Evolutionary conservation across 2,329 filamentous ascomycete genomes (phyloP).

Genomic region (Microthyrium microscopicum): DNA sequence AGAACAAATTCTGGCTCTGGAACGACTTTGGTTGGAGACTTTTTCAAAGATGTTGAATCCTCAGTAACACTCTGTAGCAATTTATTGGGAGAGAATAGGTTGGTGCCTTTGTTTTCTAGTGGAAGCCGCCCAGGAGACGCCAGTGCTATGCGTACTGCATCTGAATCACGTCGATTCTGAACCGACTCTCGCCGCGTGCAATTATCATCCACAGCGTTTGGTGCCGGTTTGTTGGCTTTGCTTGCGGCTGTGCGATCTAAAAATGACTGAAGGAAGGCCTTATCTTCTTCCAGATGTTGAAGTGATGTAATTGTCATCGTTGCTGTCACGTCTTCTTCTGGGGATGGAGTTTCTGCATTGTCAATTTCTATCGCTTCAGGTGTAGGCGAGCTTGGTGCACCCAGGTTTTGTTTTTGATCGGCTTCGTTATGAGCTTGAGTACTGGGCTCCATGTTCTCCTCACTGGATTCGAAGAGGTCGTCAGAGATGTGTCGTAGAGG

Average conservation of each 20-base stretch:
- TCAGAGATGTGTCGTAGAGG: too few species aligned
- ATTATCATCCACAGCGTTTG: conserved; percentile 11
- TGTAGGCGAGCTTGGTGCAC: conserved; percentile 1
- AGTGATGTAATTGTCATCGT: conserved; percentile 6
- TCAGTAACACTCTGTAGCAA: background rate
- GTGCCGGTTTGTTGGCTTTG: conserved; percentile 21
- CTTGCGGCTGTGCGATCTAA: conserved; percentile 31
- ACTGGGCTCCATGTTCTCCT: too few species aligned
- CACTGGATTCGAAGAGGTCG: conserved; percentile 1
- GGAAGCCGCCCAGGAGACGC: conserved; percentile 25
- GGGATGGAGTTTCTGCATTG: conserved; percentile 9
- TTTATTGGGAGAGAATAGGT: conserved; percentile 24
- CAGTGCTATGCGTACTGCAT: conserved; percentile 28
- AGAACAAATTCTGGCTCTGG: background rate
- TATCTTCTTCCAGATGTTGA: conserved; percentile 26
- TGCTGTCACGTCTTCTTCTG: conserved; percentile 1
- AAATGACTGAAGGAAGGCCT: conserved; percentile 32
- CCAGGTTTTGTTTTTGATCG: background rate
- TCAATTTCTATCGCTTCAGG: conserved; percentile 4
- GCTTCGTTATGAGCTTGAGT: too few species aligned
- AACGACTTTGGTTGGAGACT: background rate
- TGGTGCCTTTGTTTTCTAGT: conserved; percentile 30
- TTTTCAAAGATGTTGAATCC: background rate
- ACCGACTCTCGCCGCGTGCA: conserved; percentile 23
- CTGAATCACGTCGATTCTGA: conserved; percentile 30